Base-by-base conservation (phyloP, 352 stramenopile species). In the Phytopythium kandeliae region DNA sequence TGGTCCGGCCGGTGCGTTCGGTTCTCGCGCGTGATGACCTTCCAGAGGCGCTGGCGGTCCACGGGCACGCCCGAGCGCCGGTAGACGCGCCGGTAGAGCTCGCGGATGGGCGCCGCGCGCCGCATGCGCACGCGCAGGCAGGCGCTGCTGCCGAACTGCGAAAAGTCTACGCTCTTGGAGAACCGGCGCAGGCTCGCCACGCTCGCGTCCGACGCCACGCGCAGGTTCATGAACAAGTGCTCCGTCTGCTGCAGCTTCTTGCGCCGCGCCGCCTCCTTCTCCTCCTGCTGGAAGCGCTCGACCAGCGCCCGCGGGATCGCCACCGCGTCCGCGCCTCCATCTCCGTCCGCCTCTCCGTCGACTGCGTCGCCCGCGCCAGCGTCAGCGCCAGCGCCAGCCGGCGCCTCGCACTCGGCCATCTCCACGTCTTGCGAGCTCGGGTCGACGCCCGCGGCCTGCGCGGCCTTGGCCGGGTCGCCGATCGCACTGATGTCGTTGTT, bases 21-120 rank as follows among this genome's bases (percentile, higher is more conserved):
- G 55, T 95, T 95, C 58, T 93, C 80, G 21, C 85, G 75, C 10
- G 76, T 89, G 47, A 92, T 91, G 25, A 93, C 71, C 62, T 85
- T 92, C 85, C 85, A 95, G 12, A 95, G 52, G 17, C 85, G 74
- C 34, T 92, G 80, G 9, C 68, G 72, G 7, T 59, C 41, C 35
- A 92, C 71, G 0, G 80, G 78, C 0, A 95, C 68, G 13, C 85
- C 85, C 0, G 71, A 91, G 28, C 71, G 63, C 48, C 73, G 62
- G 41, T 75, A 85, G 8, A 95, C 63, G 12, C 68, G 74, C 34
- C 55, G 56, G 28, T 91, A 87, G 1, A 95, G 67, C n/a, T 90
- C 61, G 2, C 65, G 63, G 13, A 95, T 84, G 7, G 65, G 72
- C 3, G 67, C 69, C 0, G 66, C 43, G 24, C 77, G 77, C 36